Base-by-base conservation (phyloP, 495 filamentous ascomycete species). In the Podospora sp. region DNA sequence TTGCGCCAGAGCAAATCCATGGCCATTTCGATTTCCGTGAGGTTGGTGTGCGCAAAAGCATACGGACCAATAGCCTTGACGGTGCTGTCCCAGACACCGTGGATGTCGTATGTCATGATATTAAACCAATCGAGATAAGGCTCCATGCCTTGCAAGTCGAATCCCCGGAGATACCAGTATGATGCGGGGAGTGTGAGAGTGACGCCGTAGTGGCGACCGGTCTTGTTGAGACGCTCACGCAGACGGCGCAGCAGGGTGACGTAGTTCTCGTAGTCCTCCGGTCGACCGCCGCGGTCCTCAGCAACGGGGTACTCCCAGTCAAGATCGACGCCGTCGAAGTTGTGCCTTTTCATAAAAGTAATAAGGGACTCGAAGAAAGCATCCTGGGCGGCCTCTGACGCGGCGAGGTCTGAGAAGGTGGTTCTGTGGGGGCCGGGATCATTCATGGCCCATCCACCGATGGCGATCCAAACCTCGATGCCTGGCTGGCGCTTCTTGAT, bases 81-180 rank as follows among this genome's bases (percentile, higher is more conserved):
- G 0, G 49, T 57, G 33, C 50, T 59, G 27, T 60, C 26, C 57
- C 57, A 60, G 2, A 25, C 33, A 25, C 57, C 57, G 27, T 60
- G 76, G 8, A 83, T 63, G 69, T 83, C 80, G 65, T 84, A 86
- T 2, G 72, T 74, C 84, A 87, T 87, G n/a, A 86, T 11, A 60
- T 86, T 86, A 52, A 82, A 80, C 79, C 81, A 86, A 63, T 84
- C 82, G 14, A 82, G 70, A 26, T 67, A 22, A 20, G 67, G 33
- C 46, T 77, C 67, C n/a, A 84, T 68, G 2, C 33, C 61, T 3
- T 69, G 64, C 22, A 86, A 25, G 62, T 87, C 79, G 68, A 86
- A 86, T 49, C 75, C 65, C 27, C 77, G 78, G 2, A 87, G 66
- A 71, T 87, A 87, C 82, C 83, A 85, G 63, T 83, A 85, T 33